Evolutionary conservation across 495 filamentous ascomycete species (phyloP).

Genomic region (Niebla homalea): DNA sequence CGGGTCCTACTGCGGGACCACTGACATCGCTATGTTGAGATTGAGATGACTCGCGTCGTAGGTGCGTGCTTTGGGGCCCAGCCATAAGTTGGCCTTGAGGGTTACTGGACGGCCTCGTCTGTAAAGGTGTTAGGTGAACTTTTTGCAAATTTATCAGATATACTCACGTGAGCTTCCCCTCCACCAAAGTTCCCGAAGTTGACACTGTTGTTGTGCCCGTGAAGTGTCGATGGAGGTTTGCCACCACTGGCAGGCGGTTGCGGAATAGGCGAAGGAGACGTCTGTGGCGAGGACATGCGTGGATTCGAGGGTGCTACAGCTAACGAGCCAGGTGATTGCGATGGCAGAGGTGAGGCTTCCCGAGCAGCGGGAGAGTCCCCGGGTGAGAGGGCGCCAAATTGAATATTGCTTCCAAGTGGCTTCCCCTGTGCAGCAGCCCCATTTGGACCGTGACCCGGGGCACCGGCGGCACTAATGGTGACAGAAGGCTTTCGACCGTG

Average conservation of each 20-base stretch:
- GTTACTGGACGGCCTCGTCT: constrained; percentile 46
- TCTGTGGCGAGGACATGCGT: constrained; percentile 54
- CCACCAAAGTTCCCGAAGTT: constrained; percentile 76
- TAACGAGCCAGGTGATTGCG: constrained; percentile 39
- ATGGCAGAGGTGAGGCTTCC: constrained; percentile 42
- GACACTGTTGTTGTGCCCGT: constrained; percentile 46
- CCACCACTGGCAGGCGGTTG: constrained; percentile 76
- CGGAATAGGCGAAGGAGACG: constrained; percentile 81
- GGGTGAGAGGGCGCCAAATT: constrained; percentile 64
- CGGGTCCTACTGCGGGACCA: constrained; percentile 38
- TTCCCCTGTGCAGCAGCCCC: constrained; percentile 47
- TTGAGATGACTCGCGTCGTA: constrained; percentile 70
- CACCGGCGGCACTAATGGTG: constrained; percentile 69
- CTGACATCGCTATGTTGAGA: constrained; percentile 66
- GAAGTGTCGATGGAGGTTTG: constrained; percentile 59
- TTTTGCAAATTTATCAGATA: not conserved
- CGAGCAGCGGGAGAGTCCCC: constrained; percentile 53
- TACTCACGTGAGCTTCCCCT: constrained; percentile 58
- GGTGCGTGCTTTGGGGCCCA: constrained; percentile 53
- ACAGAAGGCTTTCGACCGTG: constrained; percentile 76
- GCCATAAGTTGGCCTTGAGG: constrained; percentile 47
- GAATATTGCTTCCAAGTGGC: constrained; percentile 47
- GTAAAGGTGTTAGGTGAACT: constrained; percentile 15
- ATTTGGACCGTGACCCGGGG: constrained; percentile 62
- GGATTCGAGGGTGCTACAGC: constrained; percentile 53